These are phyloP conservation scores for Phytophthora tentaculata DNA, from an alignment of 352 stramenopile species.

Conservation along the genomic window DNA sequence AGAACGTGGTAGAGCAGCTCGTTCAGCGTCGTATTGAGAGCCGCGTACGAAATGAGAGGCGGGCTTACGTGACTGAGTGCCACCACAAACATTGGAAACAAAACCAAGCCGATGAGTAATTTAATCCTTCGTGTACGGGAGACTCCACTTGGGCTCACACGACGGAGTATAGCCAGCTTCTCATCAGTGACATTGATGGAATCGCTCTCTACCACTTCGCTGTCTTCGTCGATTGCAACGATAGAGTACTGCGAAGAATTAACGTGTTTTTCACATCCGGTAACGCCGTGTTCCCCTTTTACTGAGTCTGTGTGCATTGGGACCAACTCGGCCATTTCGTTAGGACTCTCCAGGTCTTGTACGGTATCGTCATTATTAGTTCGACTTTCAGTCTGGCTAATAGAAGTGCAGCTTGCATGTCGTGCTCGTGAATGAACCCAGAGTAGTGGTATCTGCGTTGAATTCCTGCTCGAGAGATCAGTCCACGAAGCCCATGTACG, in stretches of 20 bases:
- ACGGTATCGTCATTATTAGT: too few relatives aligned
- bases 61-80: conserved; percentile 17
- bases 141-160: background rate
- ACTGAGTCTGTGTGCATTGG: background rate
- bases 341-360: background rate
- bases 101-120: background rate
- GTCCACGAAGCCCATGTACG: conserved; percentile 26
- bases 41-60: conserved; percentile 30
- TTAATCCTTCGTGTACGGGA: background rate
- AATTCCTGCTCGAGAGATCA: conserved; percentile 41
- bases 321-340: background rate
- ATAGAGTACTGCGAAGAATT: background rate
- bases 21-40: conserved; percentile 38
- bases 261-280: too few relatives aligned
- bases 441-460: background rate
- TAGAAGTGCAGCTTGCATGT: background rate
- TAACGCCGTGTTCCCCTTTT: background rate
- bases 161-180: background rate
- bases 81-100: conserved; percentile 3
- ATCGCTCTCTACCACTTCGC: background rate
- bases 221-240: background rate
- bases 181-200: background rate
- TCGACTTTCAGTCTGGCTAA: background rate
- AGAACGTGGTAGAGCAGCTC: conserved; percentile 13
- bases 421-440: background rate